Base-by-base conservation (phyloP, 495 filamentous ascomycete species). In the Staphylotrichum tortipilum region DNA sequence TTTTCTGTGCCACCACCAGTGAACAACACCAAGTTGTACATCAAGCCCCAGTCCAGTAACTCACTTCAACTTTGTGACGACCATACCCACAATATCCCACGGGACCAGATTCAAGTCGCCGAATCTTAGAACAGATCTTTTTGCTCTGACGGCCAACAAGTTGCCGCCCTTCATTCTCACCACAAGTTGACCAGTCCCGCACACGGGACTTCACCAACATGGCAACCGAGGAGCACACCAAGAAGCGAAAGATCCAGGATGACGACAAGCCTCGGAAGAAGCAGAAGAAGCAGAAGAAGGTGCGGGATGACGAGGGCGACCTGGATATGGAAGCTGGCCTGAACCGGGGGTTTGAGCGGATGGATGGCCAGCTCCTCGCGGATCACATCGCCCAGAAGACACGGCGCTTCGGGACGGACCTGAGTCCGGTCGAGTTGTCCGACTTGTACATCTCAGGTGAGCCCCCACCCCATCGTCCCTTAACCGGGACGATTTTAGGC, bases 321-420 rank as follows among this genome's bases (percentile, higher is more conserved):
- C 72, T 78, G 35, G 75, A 83, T 50, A 56, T 77, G 10, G 76
- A 85, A 49, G 65, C 72, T n/a, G 79, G 81, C n/a, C 67, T 95
- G 48, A 91, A 96, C 65, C 77, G 77, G 54, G 82, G 84, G 0
- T 88, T 96, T 62, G 79, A 80, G 23, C 76, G 79, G 29, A 86
- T 98, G 82, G 86, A 95, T 54, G 82, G 77, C 40, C 76, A 78
- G 47, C 70, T 97, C 30, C 64, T 95, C n/a, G 85, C 90, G 0
- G 92, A 97, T 64, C 81, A 94, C 63, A 67, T 95, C 50, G 82
- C 80, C n/a, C 81, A 91, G 59, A 79, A 83, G 58, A 83, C 82
- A 33, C 80, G 78, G 56, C 76, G 81, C n/a, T 90, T 86, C 55
- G 83, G 87, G 24, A 82, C 80, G 30, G 79, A 90, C 38, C 62